phyloP scores from a whole-genome alignment of 768 basidiomycete genomes.

The Ephemerocybe angulata region DNA sequence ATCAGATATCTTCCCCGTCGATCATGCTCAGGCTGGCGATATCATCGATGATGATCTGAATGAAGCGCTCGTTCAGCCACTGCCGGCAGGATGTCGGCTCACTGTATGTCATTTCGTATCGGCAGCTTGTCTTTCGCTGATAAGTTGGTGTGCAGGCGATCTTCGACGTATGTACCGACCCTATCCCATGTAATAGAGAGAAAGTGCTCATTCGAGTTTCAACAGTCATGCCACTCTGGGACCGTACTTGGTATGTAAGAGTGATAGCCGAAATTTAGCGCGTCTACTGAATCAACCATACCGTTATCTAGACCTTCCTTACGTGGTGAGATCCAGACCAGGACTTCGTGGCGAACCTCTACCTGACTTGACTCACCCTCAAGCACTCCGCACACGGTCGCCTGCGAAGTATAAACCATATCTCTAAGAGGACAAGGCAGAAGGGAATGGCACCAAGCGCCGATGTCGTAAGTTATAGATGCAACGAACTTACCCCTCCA shows the following conservation, averaged over 20 bases:
- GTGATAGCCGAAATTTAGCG: background rate
- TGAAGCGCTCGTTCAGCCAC: constrained; percentile 42
- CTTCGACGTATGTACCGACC: constrained; percentile 41
- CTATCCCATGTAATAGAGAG: background rate
- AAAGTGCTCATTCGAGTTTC: background rate
- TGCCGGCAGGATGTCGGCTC: constrained; percentile 47
- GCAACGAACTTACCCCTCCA: background rate
- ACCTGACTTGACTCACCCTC: background rate
- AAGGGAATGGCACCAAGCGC: background rate
- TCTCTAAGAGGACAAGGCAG: background rate
- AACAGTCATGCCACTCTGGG: constrained; percentile 52
- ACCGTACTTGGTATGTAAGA: constrained; percentile 42
- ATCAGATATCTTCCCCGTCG: constrained; percentile 82
- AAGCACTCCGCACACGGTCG: constrained; percentile 9
- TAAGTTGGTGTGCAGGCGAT: constrained; percentile 32
- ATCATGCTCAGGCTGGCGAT: constrained; percentile 60
- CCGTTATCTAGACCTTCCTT: background rate
- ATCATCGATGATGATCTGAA: constrained; percentile 72
- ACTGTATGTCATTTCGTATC: constrained; percentile 33
- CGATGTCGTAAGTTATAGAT: constrained; percentile 4
- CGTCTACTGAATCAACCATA: background rate
- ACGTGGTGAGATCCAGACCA: background rate
- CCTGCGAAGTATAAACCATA: constrained; percentile 5
- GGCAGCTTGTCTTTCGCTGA: background rate
- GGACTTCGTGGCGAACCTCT: background rate